A percentile compares a stretch with the other conserved stretches of the same genome.
These are phyloP conservation scores for Neurospora sp. DNA, from an alignment of 495 filamentous ascomycete genomes.

Conservation along the genomic window DNA sequence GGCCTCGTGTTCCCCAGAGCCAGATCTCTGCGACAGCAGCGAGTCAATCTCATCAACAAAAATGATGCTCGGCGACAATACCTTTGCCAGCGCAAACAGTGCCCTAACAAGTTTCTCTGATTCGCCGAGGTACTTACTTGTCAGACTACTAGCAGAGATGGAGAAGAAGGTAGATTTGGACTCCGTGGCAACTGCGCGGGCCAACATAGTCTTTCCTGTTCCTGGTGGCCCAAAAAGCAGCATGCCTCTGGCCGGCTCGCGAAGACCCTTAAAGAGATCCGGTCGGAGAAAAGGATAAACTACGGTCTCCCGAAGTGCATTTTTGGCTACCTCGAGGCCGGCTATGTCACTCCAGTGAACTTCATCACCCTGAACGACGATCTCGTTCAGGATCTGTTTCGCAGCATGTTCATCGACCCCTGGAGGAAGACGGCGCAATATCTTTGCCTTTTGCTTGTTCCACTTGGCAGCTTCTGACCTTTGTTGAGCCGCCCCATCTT, in stretches of 20 bases:
- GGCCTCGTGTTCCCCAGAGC: slow-evolving; percentile 82
- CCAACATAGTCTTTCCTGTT: slow-evolving; percentile 97
- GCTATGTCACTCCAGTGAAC: slow-evolving; percentile 95
- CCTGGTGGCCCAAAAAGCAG: slow-evolving; percentile 93
- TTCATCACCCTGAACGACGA: slow-evolving; percentile 88
- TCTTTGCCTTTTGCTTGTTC: slow-evolving; percentile 36
- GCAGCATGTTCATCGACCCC: slow-evolving; percentile 76
- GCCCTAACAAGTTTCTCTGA: slow-evolving; percentile 94
- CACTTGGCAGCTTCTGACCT: slow-evolving; percentile 33
- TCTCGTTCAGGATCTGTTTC: slow-evolving; percentile 89
- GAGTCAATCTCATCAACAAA: slow-evolving; percentile 99
- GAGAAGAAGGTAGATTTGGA: slow-evolving; percentile 95
- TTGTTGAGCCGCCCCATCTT: slow-evolving; percentile 7
- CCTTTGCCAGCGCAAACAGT: slow-evolving; percentile 81
- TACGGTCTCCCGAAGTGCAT: slow-evolving; percentile 87
- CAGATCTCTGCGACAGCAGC: slow-evolving; percentile 72
- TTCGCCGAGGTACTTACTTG: slow-evolving; percentile 93
- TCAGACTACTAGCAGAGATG: slow-evolving; percentile 86
- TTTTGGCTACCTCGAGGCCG: slow-evolving; percentile 83
- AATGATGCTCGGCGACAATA: slow-evolving; percentile 89
- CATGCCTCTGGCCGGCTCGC: slow-evolving; percentile 92
- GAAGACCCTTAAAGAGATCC: slow-evolving; percentile 89
- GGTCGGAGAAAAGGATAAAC: slow-evolving; percentile 96
- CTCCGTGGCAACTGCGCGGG: slow-evolving; percentile 89
- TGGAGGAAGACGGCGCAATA: slow-evolving; percentile 67